Conservation (phyloP, 352 stramenopile genomes). For the Ophiocytium majus region DNA sequence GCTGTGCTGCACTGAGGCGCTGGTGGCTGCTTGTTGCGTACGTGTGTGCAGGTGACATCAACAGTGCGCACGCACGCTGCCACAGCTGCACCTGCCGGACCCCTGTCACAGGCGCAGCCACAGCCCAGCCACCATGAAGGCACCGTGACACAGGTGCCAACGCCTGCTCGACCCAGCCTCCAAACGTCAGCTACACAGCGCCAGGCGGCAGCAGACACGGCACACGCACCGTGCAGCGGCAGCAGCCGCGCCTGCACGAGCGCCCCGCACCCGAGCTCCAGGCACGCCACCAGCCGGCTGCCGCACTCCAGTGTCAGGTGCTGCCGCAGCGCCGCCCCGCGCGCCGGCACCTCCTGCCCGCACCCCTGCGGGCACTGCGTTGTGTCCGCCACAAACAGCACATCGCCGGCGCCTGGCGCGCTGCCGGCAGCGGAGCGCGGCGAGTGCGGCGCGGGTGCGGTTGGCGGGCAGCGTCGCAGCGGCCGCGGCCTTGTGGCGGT, state of each 20-base stretch:
- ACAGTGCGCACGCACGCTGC: not conserved
- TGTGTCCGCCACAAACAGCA: not conserved
- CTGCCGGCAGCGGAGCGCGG: too few species aligned
- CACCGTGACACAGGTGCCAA: too few species aligned
- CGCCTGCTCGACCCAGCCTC: too few species aligned
- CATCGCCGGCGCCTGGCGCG: too few species aligned
- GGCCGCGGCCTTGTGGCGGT: not conserved
- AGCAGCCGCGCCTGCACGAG: not conserved
- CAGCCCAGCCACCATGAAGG: too few species aligned
- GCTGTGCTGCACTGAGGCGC: too few species aligned
- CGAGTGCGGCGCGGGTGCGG: too few species aligned
- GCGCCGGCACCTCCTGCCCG: not conserved
- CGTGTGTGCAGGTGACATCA: not conserved
- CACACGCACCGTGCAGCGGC: not conserved
- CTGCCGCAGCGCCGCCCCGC: not conserved
- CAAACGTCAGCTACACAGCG: too few species aligned
- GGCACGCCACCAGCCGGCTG: not conserved
- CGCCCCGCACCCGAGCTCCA: not conserved
- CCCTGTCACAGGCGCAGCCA: too few species aligned
- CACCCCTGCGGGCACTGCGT: not conserved
- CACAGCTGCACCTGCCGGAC: too few species aligned
- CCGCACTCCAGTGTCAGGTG: not conserved
- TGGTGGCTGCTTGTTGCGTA: too few species aligned
- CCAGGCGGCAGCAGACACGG: too few species aligned
- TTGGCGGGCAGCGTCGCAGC: not conserved